These are phyloP conservation scores for Phytophthora sp. DNA, from an alignment of 352 stramenopile genomes.

Conservation along the genomic window DNA sequence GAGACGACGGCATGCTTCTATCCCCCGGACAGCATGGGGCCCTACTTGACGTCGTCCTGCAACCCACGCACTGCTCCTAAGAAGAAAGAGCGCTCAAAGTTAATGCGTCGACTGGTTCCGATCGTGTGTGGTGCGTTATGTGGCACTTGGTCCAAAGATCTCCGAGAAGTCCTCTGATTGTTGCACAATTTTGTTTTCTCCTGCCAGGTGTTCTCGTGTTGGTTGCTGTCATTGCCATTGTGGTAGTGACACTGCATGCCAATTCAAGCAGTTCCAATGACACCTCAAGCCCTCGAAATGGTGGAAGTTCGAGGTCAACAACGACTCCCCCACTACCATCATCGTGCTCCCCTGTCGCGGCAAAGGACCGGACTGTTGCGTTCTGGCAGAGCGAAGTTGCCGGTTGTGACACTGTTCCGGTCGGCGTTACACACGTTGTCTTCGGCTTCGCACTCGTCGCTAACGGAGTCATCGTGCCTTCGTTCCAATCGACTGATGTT, in stretches of 20 bases:
- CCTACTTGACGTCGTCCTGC: constrained; percentile 36
- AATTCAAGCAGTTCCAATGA: constrained; percentile 27
- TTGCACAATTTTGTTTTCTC: background rate
- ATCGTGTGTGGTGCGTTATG: constrained; percentile 31
- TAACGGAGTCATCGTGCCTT: constrained; percentile 50
- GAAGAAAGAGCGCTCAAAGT: constrained; percentile 33
- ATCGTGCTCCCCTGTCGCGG: constrained; percentile 36
- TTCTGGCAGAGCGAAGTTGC: constrained; percentile 86
- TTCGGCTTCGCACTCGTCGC: constrained; percentile 79
- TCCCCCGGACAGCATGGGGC: constrained; percentile 34
- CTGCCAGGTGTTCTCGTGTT: constrained; percentile 34
- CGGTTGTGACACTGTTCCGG: constrained; percentile 72
- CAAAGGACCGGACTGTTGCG: constrained; percentile 65
- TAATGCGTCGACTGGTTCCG: constrained; percentile 25
- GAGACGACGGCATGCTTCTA: constrained; percentile 40
- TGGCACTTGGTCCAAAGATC: background rate
- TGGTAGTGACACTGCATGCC: constrained; percentile 39
- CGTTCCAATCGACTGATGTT: constrained; percentile 66
- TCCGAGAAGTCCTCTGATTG: background rate
- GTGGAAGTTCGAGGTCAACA: constrained; percentile 19
- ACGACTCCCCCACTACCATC: constrained; percentile 13
- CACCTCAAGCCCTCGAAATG: background rate
- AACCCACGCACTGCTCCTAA: constrained; percentile 27
- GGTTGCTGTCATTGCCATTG: constrained; percentile 46
- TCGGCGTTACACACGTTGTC: constrained; percentile 76